Base-by-base conservation (phyloP, 139 green algal genomes). In the Coelastrella sp. region DNA sequence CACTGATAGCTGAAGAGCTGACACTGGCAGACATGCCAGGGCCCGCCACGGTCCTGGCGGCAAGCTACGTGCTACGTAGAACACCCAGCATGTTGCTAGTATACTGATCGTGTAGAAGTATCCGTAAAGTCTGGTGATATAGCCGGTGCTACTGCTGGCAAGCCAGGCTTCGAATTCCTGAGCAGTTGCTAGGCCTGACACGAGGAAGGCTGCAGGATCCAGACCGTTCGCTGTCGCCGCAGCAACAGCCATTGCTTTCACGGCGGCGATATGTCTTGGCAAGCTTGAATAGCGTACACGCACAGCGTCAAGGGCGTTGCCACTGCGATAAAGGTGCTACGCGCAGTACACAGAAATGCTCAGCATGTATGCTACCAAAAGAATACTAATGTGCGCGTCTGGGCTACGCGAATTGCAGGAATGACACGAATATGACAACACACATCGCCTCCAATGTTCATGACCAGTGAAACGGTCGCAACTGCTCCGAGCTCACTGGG, bases 81-180 rank as follows among this genome's bases (percentile, higher is more conserved):
- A 88, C 7, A 80, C 68, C 83, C 83, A 88, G 1, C 73, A 56
- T n/a, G 81, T 64, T 59, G 81, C 81, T 3, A 87, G 22, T 32
- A 87, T 77, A 23, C 81, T 64, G 66, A 87, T 87, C 58, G 81
- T 23, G 47, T 87, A 87, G 64, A 78, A 87, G 32, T 77, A 76
- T 13, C 23, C 81, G 47, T 78, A 87, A 7, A 87, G 64, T 66
- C 81, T 68, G 32, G 47, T 87, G 64, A 64, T 65, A 64, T 87
- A 87, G 19, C 81, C 81, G 56, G 23, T 61, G 61, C 5, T 61
- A 23, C 57, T 77, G 81, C 61, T 64, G 6, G 7, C 17, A 23
- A 87, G 81, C 23, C 32, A 32, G 3, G 81, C 47, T n/a, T 87
- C 81, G 32, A 76, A 77, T 47, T 83, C 10, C 74, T 80, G 74